Percentiles rank a stretch among this genome's conserved stretches.
Evolutionary conservation across 257 asterid genomes (phyloP).

Genomic region (Scutellaria galericulata): DNA sequence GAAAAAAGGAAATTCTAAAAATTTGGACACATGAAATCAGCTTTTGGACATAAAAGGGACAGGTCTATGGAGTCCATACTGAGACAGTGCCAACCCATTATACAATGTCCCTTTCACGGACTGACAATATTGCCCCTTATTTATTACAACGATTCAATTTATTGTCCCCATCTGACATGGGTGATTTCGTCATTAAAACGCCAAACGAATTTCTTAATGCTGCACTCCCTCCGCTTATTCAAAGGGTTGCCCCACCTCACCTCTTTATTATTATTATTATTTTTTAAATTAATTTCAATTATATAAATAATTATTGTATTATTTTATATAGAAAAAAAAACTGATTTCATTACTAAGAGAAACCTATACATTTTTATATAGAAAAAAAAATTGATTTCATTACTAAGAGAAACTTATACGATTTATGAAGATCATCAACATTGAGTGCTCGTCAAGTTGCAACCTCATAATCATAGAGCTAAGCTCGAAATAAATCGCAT

Average conservation of each 20-base stretch:
- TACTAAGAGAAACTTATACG: too few relatives aligned
- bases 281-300: too few relatives aligned
- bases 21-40: constrained; percentile 46
- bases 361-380: too few relatives aligned
- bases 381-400: too few relatives aligned
- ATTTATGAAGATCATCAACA: too few relatives aligned
- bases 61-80: constrained; percentile 61
- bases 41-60: constrained; percentile 71
- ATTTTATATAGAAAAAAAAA: too few relatives aligned
- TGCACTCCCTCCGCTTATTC: neutral
- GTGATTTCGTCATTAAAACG: constrained; percentile 39
- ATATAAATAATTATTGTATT: too few relatives aligned
- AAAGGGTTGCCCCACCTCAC: constrained; percentile 1
- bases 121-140: constrained; percentile 51
- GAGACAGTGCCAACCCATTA: constrained; percentile 62
- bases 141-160: constrained; percentile 24
- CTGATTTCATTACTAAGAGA: too few relatives aligned
- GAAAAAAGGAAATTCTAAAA: neutral
- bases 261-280: too few relatives aligned
- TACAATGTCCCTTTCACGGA: constrained; percentile 56
- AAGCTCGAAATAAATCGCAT: too few relatives aligned
- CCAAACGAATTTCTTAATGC: constrained; percentile 15
- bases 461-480: too few relatives aligned
- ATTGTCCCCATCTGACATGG: constrained; percentile 29
- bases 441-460: too few relatives aligned